Evolutionary conservation across 2,329 filamentous ascomycete genomes (phyloP), one percentile per base, ranked within the genome.

Genomic region (Ophiostoma pallidulum): DNA sequence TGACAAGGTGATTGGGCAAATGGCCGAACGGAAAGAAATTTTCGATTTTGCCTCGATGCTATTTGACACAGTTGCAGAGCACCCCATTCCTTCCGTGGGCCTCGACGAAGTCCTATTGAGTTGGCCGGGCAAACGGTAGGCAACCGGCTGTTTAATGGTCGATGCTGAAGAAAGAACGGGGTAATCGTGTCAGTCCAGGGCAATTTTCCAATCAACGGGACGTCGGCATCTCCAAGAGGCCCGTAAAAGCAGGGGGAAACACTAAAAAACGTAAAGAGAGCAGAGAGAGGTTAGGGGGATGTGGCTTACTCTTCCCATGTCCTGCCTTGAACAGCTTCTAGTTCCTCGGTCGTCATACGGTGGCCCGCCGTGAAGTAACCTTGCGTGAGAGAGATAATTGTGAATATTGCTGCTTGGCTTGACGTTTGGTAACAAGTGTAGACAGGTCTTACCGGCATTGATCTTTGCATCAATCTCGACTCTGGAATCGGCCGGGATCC

Each of bases 401-500:
- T n/a, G n/a, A n/a, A n/a, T n/a, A n/a, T n/a, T n/a, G n/a, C n/a
- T n/a, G n/a, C n/a, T n/a, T n/a, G n/a, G n/a, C n/a, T n/a, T n/a
- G n/a, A n/a, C n/a, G n/a, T n/a, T n/a, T n/a, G n/a, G n/a, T n/a
- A n/a, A n/a, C n/a, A n/a, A n/a, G n/a, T n/a, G 19, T 3, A 16
- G 18, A 14, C 5, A n/a, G n/a, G n/a, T 35, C 79, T 66, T 68
- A 88, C 85, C 92, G 51, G 91, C 89, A 58, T 91, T 92, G 62
- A 97, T 96, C 72, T 97, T 97, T 50, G 92, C 92, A 66, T 97
- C 92, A 60, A 97, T 98, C 66, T 98, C 92, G n/a, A 97, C 92
- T 56, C 91, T 76, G 45, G 89, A 94, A 66, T 97, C 92, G 53
- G 83, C 86, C 12, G 92, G 92, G 58, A 97, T 96, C 77, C 92